phyloP scores from a whole-genome alignment of 2,329 filamentous ascomycete genomes.

The Fusarium sp. region DNA sequence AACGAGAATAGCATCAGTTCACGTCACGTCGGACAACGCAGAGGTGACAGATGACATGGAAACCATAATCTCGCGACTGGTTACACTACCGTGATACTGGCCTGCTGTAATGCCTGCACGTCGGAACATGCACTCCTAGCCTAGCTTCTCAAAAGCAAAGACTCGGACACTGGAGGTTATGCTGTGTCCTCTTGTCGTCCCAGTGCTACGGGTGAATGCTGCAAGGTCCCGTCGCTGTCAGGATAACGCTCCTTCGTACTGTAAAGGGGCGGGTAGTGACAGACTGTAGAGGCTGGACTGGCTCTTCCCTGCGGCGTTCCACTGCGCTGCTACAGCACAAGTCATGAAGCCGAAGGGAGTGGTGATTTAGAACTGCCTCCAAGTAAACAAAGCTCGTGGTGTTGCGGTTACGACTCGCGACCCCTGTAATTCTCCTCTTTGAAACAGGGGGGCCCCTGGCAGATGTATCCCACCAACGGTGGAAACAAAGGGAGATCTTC shows the following conservation, averaged over 20 bases:
- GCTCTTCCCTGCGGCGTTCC: constrained; percentile 14
- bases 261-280: constrained; percentile 36
- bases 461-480: constrained; percentile 2
- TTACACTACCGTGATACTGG: constrained; percentile 16
- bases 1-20: constrained; percentile 32
- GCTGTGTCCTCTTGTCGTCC: constrained; percentile 22
- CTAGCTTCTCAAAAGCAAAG: not conserved
- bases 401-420: constrained; percentile 31
- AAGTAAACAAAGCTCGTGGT: constrained; percentile 30
- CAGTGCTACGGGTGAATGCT: constrained; percentile 19
- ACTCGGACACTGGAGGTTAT: constrained; percentile 2
- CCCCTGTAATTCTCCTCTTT: constrained; percentile 19
- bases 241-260: constrained; percentile 14
- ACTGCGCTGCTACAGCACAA: constrained; percentile 13
- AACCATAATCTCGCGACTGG: constrained; percentile 14
- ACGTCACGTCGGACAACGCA: constrained; percentile 17
- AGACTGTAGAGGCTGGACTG: constrained; percentile 16
- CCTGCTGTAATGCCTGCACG: constrained; percentile 17
- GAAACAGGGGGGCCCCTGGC: constrained; percentile 20
- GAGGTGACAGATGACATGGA: constrained; percentile 10
- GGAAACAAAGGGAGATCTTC: constrained; percentile 39
- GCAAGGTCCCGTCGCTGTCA: constrained; percentile 37
- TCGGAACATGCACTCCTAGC: constrained; percentile 1
- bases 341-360: constrained; percentile 33
- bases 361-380: constrained; percentile 30